These are phyloP conservation scores for Aspergillus intermedius DNA, from an alignment of 2,329 filamentous ascomycete species.

Conservation along the genomic window DNA sequence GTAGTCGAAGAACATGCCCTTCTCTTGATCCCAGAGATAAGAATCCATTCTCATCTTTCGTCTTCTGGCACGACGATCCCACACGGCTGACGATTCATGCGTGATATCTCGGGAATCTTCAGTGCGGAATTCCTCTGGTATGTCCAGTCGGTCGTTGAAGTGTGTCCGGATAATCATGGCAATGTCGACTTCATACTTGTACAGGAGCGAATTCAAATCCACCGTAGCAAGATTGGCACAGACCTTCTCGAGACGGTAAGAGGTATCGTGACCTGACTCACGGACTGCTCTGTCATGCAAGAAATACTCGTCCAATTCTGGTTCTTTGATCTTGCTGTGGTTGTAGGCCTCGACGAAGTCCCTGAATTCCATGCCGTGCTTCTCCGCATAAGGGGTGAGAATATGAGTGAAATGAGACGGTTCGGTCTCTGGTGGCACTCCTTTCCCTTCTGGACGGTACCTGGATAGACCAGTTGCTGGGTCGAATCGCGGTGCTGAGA, in stretches of 20 bases:
- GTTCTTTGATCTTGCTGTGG: conserved; percentile 65
- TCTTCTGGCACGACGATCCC: conserved; percentile 82
- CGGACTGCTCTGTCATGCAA: conserved; percentile 91
- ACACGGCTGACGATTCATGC: conserved; percentile 73
- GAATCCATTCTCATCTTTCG: conserved; percentile 84
- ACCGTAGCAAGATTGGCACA: conserved; percentile 87
- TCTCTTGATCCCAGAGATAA: conserved; percentile 84
- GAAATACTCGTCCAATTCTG: conserved; percentile 91
- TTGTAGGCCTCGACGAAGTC: conserved; percentile 91
- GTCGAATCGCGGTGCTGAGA: conserved; percentile 68
- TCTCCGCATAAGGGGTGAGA: conserved; percentile 72
- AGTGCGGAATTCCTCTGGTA: conserved; percentile 75
- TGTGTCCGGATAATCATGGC: conserved; percentile 74
- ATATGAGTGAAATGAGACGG: conserved; percentile 80
- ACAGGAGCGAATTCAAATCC: conserved; percentile 87
- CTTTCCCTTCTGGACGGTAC: conserved; percentile 75
- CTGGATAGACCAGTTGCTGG: conserved; percentile 70
- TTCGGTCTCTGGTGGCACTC: conserved; percentile 88
- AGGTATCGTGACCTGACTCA: conserved; percentile 94
- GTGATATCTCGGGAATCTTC: conserved; percentile 59
- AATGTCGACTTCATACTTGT: conserved; percentile 96
- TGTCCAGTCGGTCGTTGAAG: conserved; percentile 74
- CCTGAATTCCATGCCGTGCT: conserved; percentile 72
- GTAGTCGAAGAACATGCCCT: conserved; percentile 98
- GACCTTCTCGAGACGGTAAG: conserved; percentile 82